phyloP scores from a whole-genome alignment of 768 basidiomycete species.

The Cystofilobasidium bisporidii region DNA sequence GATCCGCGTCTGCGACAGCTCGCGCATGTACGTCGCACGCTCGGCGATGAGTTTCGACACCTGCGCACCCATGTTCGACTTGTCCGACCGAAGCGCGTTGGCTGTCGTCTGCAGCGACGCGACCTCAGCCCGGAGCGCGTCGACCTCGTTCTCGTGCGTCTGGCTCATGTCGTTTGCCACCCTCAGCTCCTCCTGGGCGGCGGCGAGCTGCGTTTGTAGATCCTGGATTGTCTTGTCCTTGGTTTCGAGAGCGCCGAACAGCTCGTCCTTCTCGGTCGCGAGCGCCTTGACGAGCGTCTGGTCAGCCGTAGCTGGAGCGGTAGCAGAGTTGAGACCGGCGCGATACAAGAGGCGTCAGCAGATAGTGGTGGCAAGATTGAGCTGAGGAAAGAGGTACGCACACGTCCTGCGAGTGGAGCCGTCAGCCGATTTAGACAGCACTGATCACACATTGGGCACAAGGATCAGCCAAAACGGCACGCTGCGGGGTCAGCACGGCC shows the following conservation, averaged over 20 bases:
- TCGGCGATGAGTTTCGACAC: slow-evolving; percentile 9
- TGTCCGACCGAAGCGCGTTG: slow-evolving; percentile 7
- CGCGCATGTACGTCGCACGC: slow-evolving; percentile 6
- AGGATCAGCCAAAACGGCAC: too few species aligned
- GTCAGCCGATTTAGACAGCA: not conserved
- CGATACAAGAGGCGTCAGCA: not conserved
- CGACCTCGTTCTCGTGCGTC: not conserved
- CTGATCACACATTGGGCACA: not conserved
- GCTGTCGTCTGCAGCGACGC: not conserved
- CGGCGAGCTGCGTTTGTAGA: not conserved
- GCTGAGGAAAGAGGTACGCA: not conserved
- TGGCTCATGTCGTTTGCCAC: not conserved
- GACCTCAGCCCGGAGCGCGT: slow-evolving; percentile 9
- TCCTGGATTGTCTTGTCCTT: slow-evolving; percentile 1
- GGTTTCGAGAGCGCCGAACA: not conserved
- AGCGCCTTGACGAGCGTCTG: not conserved
- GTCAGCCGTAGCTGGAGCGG: slow-evolving; percentile 1
- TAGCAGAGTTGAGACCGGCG: not conserved
- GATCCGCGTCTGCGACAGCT: slow-evolving; percentile 16
- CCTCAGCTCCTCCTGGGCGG: not conserved
- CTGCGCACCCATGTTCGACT: slow-evolving; percentile 1
- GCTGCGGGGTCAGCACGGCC: not conserved
- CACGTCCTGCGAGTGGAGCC: not conserved
- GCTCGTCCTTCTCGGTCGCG: not conserved
- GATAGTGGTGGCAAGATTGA: too few species aligned